Conservation (phyloP, 768 basidiomycete species). For the Arthromyces matolae region DNA sequence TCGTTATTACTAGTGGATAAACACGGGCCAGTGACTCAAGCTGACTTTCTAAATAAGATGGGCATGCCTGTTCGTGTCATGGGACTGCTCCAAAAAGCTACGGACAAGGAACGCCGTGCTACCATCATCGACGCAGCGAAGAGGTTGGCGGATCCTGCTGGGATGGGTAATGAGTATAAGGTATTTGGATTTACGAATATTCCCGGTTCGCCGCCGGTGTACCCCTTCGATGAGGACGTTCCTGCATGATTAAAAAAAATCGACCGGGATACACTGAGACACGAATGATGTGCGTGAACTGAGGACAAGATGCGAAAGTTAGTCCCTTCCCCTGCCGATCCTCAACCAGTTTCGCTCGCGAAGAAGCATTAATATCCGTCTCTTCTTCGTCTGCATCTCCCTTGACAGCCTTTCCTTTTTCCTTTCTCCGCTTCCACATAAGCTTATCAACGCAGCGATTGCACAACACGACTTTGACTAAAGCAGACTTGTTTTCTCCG, state of each 20-base stretch:
- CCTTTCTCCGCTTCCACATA: constrained; percentile 77
- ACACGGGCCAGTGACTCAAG: constrained; percentile 65
- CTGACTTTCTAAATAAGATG: constrained; percentile 72
- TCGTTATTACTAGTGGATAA: constrained; percentile 32
- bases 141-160: constrained; percentile 69
- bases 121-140: constrained; percentile 59
- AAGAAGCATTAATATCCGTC: not conserved
- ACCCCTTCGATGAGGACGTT: constrained; percentile 32
- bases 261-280: not conserved
- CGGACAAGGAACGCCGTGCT: constrained; percentile 42
- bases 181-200: constrained; percentile 57
- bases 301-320: too few relatives aligned
- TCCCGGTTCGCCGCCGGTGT: constrained; percentile 17
- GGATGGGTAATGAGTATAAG: constrained; percentile 89
- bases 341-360: not conserved
- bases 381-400: constrained; percentile 16
- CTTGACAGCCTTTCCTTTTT: constrained; percentile 38
- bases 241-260: not conserved
- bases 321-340: constrained; percentile 4
- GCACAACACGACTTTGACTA: constrained; percentile 92
- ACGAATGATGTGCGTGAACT: too few relatives aligned
- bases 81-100: constrained; percentile 50
- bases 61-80: constrained; percentile 68
- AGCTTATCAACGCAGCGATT: constrained; percentile 75
- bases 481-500: constrained; percentile 67